Conservation (phyloP, 2,329 filamentous ascomycete genomes). For the Fusarium clavum region DNA sequence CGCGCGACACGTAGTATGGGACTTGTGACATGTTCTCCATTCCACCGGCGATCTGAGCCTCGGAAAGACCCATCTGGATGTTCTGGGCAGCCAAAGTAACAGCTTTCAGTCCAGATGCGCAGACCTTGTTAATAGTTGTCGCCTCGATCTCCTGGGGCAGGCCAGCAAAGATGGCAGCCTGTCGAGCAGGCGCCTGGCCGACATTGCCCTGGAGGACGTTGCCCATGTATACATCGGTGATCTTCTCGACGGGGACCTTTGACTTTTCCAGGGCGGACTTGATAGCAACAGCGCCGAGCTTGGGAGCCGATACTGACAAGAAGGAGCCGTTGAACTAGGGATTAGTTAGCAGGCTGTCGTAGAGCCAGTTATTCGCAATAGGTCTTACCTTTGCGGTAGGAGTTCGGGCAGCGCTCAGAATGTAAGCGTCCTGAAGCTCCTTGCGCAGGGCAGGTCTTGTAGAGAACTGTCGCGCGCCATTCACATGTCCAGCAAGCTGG, state of each 20-base stretch:
- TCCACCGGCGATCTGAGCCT: conserved; percentile 91
- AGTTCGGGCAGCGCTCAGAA: conserved; percentile 88
- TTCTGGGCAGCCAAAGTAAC: conserved; percentile 92
- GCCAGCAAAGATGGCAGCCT: conserved; percentile 89
- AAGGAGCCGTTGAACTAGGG: conserved; percentile 93
- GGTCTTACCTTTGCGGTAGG: conserved; percentile 82
- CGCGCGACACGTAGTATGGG: conserved; percentile 87
- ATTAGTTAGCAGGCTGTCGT: neutral
- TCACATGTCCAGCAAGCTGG: conserved; percentile 56
- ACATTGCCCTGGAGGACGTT: conserved; percentile 88
- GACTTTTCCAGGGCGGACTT: conserved; percentile 91
- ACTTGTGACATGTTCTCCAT: conserved; percentile 99
- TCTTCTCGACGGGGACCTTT: conserved; percentile 80
- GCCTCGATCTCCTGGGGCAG: conserved; percentile 85
- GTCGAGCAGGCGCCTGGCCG: conserved; percentile 91
- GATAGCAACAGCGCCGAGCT: conserved; percentile 90
- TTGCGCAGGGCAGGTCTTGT: conserved; percentile 59
- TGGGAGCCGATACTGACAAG: conserved; percentile 82
- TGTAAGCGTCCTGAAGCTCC: conserved; percentile 92
- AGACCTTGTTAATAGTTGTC: conserved; percentile 97
- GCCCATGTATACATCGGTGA: conserved; percentile 97
- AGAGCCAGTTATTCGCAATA: neutral
- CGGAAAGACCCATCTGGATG: conserved; percentile 89
- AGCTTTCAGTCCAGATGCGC: conserved; percentile 93
- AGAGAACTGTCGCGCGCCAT: conserved; percentile 60